Percentiles rank a stretch among this genome's conserved stretches.
Evolutionary conservation across 129 eudicot genomes (phyloP).

Genomic region (Erigeron canadensis): DNA sequence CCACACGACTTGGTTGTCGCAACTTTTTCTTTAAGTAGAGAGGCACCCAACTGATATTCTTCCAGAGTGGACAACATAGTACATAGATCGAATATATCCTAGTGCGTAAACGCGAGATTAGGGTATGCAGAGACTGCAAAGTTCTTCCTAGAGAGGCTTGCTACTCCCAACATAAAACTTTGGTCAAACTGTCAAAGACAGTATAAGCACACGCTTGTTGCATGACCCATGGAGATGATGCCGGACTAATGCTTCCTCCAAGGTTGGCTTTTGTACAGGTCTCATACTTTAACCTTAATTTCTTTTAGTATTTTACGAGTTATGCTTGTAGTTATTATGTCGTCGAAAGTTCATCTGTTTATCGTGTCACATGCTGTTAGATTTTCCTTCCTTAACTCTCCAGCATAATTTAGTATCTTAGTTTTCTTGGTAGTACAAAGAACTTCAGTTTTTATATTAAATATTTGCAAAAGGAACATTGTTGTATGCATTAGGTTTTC

Average conservation of each 20-base stretch:
- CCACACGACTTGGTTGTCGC: neutral
- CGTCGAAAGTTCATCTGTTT: neutral
- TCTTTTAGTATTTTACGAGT: neutral
- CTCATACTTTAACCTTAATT: slow-evolving; percentile 3
- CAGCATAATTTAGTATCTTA: neutral
- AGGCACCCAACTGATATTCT: neutral
- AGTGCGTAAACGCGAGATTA: neutral
- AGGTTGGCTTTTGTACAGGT: slow-evolving; percentile 57
- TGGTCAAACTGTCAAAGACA: slow-evolving; percentile 82
- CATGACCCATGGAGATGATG: slow-evolving; percentile 96
- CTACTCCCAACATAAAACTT: no score
- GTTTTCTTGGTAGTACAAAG: neutral
- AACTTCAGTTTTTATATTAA: neutral
- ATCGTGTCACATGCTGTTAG: neutral
- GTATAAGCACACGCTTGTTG: slow-evolving; percentile 95
- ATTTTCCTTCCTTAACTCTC: neutral
- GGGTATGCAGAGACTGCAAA: neutral
- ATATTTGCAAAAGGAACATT: neutral
- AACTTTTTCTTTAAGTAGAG: neutral
- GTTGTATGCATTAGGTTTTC: slow-evolving; percentile 4
- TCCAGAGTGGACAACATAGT: no score
- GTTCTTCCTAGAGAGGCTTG: neutral
- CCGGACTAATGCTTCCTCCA: slow-evolving; percentile 88
- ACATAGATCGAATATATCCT: no score
- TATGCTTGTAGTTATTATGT: neutral